A percentile compares a stretch with the other conserved stretches of the same genome.
Conservation (phyloP, 352 stramenopile species). For the Phytophthora nicotianae region DNA sequence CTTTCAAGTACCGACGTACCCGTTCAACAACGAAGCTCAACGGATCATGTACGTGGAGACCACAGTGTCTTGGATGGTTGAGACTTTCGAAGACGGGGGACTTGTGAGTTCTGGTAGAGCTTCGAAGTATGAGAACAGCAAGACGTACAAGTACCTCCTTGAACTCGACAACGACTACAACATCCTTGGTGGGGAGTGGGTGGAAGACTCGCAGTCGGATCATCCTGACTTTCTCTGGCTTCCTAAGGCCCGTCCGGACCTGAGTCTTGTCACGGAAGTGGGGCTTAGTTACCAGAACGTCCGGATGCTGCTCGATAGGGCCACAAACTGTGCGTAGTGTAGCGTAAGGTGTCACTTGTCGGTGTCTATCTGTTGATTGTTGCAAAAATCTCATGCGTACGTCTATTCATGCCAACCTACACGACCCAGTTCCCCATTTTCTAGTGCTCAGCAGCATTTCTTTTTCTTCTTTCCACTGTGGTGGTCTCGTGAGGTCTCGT, state of each 20-base stretch:
- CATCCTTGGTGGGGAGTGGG: conserved; percentile 50
- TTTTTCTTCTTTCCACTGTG: conserved; percentile 40
- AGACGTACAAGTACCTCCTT: conserved; percentile 49
- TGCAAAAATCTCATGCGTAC: conserved; percentile 15
- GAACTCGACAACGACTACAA: conserved; percentile 47
- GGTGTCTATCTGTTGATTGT: conserved; percentile 13
- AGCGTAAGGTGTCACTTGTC: conserved; percentile 3
- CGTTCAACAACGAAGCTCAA: conserved; percentile 47
- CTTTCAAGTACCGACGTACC: conserved; percentile 46
- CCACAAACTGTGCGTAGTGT: conserved; percentile 28
- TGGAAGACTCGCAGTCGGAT: conserved; percentile 34
- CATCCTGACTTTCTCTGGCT: conserved; percentile 56
- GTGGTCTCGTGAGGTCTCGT: conserved; percentile 14
- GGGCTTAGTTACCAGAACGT: conserved; percentile 44
- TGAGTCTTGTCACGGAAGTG: conserved; percentile 34
- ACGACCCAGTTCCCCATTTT: neutral
- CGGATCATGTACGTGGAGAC: conserved; percentile 52
- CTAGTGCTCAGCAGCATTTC: conserved; percentile 14
- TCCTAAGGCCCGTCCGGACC: conserved; percentile 25
- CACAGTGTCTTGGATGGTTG: conserved; percentile 51
- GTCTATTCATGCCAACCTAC: conserved; percentile 6
- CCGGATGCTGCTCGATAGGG: conserved; percentile 26
- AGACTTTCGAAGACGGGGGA: conserved; percentile 45
- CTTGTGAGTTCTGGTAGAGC: conserved; percentile 36
- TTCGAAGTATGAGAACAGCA: conserved; percentile 27